These are phyloP conservation scores for Seminavis robusta DNA, from an alignment of 108 stramenopile genomes.

Conservation along the genomic window DNA sequence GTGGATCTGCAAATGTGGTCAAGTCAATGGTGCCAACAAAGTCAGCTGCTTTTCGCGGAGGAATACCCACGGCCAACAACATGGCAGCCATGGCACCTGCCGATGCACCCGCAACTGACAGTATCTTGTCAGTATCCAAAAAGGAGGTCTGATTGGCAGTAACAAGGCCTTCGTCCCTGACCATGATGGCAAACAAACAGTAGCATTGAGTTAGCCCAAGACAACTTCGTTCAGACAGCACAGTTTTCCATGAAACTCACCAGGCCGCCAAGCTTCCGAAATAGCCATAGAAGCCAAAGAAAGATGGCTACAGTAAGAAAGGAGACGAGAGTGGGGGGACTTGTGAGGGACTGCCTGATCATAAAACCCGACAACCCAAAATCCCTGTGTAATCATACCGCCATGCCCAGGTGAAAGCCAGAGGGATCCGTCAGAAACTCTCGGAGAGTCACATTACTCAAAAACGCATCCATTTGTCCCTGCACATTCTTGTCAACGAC, in stretches of 20 bases:
- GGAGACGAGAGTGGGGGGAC: too few species aligned
- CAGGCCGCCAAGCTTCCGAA: slow-evolving; percentile 68
- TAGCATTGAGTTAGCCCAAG: too few species aligned
- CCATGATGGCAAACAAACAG: too few species aligned
- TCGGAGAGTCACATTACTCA: slow-evolving; percentile 48
- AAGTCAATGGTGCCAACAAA: slow-evolving; percentile 47
- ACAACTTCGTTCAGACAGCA: too few species aligned
- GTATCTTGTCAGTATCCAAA: slow-evolving; percentile 1
- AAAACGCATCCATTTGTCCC: too few species aligned
- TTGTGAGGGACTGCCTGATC: too few species aligned
- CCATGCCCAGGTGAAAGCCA: slow-evolving; percentile 72
- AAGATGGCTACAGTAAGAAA: too few species aligned
- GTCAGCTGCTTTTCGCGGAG: slow-evolving; percentile 49
- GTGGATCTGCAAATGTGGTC: slow-evolving; percentile 55
- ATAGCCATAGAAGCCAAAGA: slow-evolving; percentile 82
- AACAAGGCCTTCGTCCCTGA: slow-evolving; percentile 4
- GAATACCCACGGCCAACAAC: slow-evolving; percentile 58
- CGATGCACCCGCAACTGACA: slow-evolving; percentile 67
- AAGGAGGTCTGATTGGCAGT: background rate
- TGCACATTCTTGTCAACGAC: too few species aligned
- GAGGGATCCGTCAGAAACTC: slow-evolving; percentile 46
- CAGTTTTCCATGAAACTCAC: too few species aligned
- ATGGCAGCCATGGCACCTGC: slow-evolving; percentile 86
- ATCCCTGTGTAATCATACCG: too few species aligned
- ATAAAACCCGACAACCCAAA: too few species aligned